Base-by-base conservation (phyloP, 345 rosid genomes). In the Lepidium aucheri region DNA sequence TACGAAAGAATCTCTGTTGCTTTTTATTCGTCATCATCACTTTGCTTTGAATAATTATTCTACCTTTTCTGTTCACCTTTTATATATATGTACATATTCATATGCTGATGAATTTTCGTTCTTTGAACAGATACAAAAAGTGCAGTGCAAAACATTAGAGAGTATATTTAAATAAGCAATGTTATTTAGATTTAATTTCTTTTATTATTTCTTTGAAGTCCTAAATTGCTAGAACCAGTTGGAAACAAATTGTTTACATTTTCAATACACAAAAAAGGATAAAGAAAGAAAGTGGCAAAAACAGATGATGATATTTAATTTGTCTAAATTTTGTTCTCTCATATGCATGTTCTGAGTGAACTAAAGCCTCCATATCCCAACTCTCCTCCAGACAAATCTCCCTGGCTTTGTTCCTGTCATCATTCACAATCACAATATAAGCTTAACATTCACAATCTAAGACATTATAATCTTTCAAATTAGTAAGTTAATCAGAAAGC, bases 391-490 rank as follows among this genome's bases (percentile, higher is more conserved):
- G 70, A 49, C 38, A 70, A 42, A 5, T 65, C 78, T 75, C 43
- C 74, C 63, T 67, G 74, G 61, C 77, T 81, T 38, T 74, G 82
- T 60, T 79, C 89, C 90, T 85, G 78, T 56, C 49, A 63, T 65
- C 49, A 63, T 65, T 28, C 30, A 49, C 53, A 49, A 59, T 33
- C 6, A 24, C 4, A 26, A 26, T 26, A 26, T 26, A 50, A 30
- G 17, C 33, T 44, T 32, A 53, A 28, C 3, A 41, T 8, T 61
- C 54, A 52, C 14, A 33, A 60, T 35, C 15, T 63, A 55, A 70
- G 16, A 35, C 13, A 62, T 69, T 18, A 45, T 28, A 45, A 54
- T 63, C 38, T 38, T 28, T 28, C 43, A 47, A 63, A 72, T 72
- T 38, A 63, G 14, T 40, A 51, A 32, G 42, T 42, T 56, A 63